Percentiles rank a stretch among this genome's conserved stretches.
These are phyloP conservation scores for Stagonosporopsis rhizophila DNA, from an alignment of 2,329 filamentous ascomycete genomes.

Conservation along the genomic window DNA sequence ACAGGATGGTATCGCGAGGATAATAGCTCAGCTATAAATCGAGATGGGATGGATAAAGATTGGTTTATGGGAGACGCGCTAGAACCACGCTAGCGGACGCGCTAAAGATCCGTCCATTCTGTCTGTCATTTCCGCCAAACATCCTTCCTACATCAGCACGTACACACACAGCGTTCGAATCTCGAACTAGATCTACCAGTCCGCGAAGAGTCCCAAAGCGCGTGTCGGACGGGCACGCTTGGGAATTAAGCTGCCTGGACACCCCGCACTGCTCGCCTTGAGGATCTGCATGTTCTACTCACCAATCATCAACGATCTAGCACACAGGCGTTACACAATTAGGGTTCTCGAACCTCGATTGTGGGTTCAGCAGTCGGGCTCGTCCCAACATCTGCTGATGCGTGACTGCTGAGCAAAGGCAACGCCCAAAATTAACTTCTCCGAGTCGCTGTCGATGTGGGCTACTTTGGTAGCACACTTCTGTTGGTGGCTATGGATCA, in stretches of 20 bases:
- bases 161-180: background rate
- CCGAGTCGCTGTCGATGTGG: slow-evolving; percentile 6
- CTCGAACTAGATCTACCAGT: background rate
- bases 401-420: slow-evolving; percentile 48
- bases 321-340: slow-evolving; percentile 11
- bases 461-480: slow-evolving; percentile 24
- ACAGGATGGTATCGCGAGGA: no score
- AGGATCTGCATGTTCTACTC: background rate
- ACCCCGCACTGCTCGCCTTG: background rate
- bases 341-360: slow-evolving; percentile 32
- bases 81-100: slow-evolving; percentile 3
- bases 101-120: background rate
- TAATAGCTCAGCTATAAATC: no score
- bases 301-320: background rate
- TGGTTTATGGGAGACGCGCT: background rate
- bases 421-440: slow-evolving; percentile 40
- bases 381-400: slow-evolving; percentile 31
- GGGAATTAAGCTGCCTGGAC: background rate
- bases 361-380: slow-evolving; percentile 42
- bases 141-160: background rate
- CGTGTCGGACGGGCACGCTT: background rate
- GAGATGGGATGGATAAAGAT: background rate
- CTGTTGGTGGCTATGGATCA: slow-evolving; percentile 14
- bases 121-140: background rate
- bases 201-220: background rate